These are phyloP conservation scores for Citrus medica DNA, from an alignment of 345 rosid genomes.

Conservation along the genomic window DNA sequence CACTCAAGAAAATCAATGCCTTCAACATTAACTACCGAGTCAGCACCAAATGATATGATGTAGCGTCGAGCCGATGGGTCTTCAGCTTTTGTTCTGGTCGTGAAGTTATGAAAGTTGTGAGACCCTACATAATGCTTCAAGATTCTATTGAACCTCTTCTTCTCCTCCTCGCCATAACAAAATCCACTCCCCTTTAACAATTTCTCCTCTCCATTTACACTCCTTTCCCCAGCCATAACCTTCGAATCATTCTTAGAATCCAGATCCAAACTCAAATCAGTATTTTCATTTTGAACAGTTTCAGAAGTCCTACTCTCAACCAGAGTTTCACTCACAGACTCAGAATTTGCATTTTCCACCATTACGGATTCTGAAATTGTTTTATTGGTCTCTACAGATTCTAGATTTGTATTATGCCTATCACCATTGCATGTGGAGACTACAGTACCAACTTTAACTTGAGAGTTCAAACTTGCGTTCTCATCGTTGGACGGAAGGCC, in stretches of 20 bases:
- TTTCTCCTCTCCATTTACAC: constrained; percentile 21
- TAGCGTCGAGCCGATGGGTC: constrained; percentile 79
- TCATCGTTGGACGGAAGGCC: constrained; percentile 34
- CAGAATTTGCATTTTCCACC: constrained; percentile 4
- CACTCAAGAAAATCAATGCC: constrained; percentile 89
- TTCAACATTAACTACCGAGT: constrained; percentile 46
- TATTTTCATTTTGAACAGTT: constrained; percentile 18
- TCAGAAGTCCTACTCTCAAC: not conserved
- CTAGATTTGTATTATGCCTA: constrained; percentile 11
- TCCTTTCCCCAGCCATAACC: constrained; percentile 18
- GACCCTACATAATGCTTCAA: constrained; percentile 70
- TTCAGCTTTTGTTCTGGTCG: constrained; percentile 82
- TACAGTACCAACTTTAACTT: constrained; percentile 15
- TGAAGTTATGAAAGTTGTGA: constrained; percentile 95
- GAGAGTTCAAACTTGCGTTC: constrained; percentile 16
- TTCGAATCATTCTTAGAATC: constrained; percentile 6
- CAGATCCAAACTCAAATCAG: constrained; percentile 5
- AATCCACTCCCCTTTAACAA: constrained; percentile 29
- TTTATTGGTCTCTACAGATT: not conserved
- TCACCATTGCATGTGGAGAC: constrained; percentile 16
- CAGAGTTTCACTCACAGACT: not conserved
- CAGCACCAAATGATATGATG: constrained; percentile 69
- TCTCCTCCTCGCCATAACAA: constrained; percentile 66
- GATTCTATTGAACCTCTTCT: constrained; percentile 76
- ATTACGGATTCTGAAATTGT: constrained; percentile 4